These are phyloP conservation scores for Pestalotiopsis sp. DNA, from an alignment of 2,329 filamentous ascomycete genomes.

Conservation along the genomic window DNA sequence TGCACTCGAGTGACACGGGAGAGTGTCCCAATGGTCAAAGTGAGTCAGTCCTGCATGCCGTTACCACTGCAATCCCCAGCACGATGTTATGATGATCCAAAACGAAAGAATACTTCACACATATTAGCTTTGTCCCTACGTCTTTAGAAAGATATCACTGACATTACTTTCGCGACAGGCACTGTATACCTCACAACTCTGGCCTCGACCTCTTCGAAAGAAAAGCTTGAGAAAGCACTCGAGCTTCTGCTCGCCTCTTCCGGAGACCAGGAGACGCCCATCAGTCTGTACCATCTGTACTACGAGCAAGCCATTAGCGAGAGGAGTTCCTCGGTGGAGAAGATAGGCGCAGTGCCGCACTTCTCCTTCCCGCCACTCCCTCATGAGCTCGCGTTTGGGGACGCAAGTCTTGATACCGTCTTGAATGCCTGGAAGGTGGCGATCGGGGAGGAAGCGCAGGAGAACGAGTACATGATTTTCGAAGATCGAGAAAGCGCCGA, in stretches of 20 bases:
- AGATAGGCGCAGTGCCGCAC: conserved; percentile 39
- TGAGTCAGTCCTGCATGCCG: conserved; percentile 61
- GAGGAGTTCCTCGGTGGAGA: conserved; percentile 25
- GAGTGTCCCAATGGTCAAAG: conserved; percentile 88
- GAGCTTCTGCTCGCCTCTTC: conserved; percentile 19
- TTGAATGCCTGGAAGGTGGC: conserved; percentile 69
- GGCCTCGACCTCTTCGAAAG: conserved; percentile 32
- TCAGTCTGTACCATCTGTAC: conserved; percentile 50
- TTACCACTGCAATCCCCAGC: conserved; percentile 27
- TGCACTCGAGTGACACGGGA: conserved; percentile 87
- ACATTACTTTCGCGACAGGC: conserved; percentile 19
- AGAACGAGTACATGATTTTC: conserved; percentile 72
- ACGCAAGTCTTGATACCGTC: conserved; percentile 66
- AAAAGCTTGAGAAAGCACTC: conserved; percentile 23
- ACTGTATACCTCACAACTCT: conserved; percentile 42
- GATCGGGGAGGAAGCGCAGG: conserved; percentile 48
- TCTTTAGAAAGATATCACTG: not conserved
- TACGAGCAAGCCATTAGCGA: conserved; percentile 51
- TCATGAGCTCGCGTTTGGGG: conserved; percentile 73
- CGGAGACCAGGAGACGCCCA: conserved; percentile 19
- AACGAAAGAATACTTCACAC: conserved; percentile 41
- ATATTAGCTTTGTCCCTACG: not conserved
- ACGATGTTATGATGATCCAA: conserved; percentile 77
- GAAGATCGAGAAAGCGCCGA: conserved; percentile 68
- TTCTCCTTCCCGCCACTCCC: conserved; percentile 59